A percentile compares a stretch with the other conserved stretches of the same genome.
Conservation (phyloP, 495 filamentous ascomycete genomes). For the Durotheca rogersii region DNA sequence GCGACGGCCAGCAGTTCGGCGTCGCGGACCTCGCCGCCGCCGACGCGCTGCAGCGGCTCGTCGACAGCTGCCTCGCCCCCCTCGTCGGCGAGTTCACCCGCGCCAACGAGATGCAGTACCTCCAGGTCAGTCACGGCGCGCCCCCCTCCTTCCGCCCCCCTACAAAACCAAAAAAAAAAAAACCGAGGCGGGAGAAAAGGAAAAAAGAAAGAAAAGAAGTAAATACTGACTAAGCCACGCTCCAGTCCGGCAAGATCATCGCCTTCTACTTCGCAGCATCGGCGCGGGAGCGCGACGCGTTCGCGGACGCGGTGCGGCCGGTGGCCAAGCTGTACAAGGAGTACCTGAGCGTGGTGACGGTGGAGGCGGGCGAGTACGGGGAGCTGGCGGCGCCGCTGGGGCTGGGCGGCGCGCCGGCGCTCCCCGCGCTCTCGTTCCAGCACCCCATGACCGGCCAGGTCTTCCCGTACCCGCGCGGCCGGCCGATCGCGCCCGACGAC, state of each 20-base stretch:
- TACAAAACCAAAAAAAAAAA: too few relatives aligned
- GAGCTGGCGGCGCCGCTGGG: constrained; percentile 46
- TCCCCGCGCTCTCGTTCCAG: constrained; percentile 43
- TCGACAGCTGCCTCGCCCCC: constrained; percentile 37
- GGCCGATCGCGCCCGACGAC: constrained; percentile 33
- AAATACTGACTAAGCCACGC: too few relatives aligned
- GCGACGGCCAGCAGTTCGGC: constrained; percentile 38
- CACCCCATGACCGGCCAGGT: constrained; percentile 46
- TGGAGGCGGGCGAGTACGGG: constrained; percentile 48
- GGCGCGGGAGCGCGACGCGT: constrained; percentile 29
- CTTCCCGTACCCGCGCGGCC: constrained; percentile 38
- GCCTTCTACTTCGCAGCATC: constrained; percentile 46
- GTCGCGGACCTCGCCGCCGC: constrained; percentile 35
- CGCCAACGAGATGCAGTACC: constrained; percentile 44
- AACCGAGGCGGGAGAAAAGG: too few relatives aligned
- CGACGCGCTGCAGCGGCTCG: constrained; percentile 38
- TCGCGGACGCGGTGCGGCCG: constrained; percentile 38
- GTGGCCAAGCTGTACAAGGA: constrained; percentile 52
- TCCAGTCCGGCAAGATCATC: constrained; percentile 47
- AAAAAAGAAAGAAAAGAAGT: too few relatives aligned
- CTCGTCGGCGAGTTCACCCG: constrained; percentile 50
- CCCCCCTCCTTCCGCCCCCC: too few relatives aligned
- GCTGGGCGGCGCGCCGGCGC: constrained; percentile 24
- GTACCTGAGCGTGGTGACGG: constrained; percentile 49
- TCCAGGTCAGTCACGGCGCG: constrained; percentile 31